Conservation (phyloP, 495 filamentous ascomycete genomes). For the Endocarpon pusillum region DNA sequence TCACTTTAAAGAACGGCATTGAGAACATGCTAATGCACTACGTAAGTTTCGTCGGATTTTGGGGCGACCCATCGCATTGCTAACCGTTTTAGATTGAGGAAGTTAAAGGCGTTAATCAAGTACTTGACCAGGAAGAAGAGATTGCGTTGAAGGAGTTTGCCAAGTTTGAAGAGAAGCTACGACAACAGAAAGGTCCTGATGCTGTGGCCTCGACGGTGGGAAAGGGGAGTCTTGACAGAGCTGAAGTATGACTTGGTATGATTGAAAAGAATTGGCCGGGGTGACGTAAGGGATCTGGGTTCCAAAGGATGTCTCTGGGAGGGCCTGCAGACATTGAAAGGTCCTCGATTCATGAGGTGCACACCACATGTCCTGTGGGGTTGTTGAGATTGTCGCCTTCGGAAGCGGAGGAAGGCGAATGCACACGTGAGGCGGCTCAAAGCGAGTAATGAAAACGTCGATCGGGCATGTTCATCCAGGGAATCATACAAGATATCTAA, state of each 20-base stretch:
- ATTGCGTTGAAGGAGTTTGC: conserved; percentile 80
- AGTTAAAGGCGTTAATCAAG: conserved; percentile 81
- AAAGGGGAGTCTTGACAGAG: conserved; percentile 50
- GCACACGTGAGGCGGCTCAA: too few relatives aligned
- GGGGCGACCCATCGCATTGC: neutral
- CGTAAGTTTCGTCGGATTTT: conserved; percentile 20
- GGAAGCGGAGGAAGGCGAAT: too few relatives aligned
- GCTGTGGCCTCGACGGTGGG: conserved; percentile 41
- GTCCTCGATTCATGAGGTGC: too few relatives aligned
- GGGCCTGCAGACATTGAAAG: too few relatives aligned
- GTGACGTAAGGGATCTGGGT: too few relatives aligned
- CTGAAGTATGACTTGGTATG: conserved; percentile 28
- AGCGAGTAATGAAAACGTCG: too few relatives aligned
- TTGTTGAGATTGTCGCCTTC: too few relatives aligned
- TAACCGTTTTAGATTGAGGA: conserved; percentile 60
- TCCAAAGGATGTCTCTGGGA: too few relatives aligned
- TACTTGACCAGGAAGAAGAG: conserved; percentile 83
- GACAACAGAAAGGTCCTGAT: conserved; percentile 48
- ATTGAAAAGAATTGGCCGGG: too few relatives aligned
- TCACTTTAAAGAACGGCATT: conserved; percentile 90
- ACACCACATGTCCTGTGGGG: too few relatives aligned
- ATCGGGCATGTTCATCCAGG: too few relatives aligned
- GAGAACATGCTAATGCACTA: conserved; percentile 93
- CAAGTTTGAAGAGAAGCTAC: conserved; percentile 89
- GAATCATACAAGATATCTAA: too few relatives aligned